Base-by-base conservation (phyloP, 2,329 filamentous ascomycete species). In the Orbilia oligospora region DNA sequence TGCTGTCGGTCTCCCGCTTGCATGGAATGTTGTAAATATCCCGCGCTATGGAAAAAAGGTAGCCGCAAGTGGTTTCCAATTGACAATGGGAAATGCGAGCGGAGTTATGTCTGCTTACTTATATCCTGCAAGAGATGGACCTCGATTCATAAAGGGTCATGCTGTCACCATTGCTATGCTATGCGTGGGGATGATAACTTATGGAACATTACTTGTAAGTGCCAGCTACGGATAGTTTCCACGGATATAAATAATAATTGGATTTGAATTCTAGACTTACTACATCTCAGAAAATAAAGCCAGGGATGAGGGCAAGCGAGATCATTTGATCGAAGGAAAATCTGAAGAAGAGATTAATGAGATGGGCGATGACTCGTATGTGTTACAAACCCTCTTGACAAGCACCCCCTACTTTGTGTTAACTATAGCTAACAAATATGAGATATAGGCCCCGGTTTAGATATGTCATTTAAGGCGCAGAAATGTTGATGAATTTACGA, bases 11-110 rank as follows among this genome's bases (percentile, higher is more conserved):
- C 80, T 89, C 75, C 88, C 88, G 3, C 82, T 89, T n/a, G 88
- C 88, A 41, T 89, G 88, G 88, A 81, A 91, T 46, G 88, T 91
- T 0, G 90, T 88, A 18, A 94, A 93, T 76, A 87, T 88, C 16
- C 92, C 92, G 0, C 87, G 92, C 6, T 94, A 93, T 80, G 92
- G 91, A 9, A 94, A 94, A 83, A 87, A 92, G 36, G 91, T 91
- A 0, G 91, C 91, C 0, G 91, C 90, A 0, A 92, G 89, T 0
- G 92, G 91, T 0, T 83, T 93, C 83, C 91, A 93, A 83, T 85
- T 93, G 41, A 92, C 89, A 0, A 87, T 91, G 66, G 91, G 91
- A 1, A 94, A 94, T 80, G 86, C 87, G 16, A 88, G 90, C 10
- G 92, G 92, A 1, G 91, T 94, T 80, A 91, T 93, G 90, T 88